Evolutionary conservation across 441 rosid genomes (phyloP), one percentile per base, ranked within the genome.

Genomic region (Breynia disticha): DNA sequence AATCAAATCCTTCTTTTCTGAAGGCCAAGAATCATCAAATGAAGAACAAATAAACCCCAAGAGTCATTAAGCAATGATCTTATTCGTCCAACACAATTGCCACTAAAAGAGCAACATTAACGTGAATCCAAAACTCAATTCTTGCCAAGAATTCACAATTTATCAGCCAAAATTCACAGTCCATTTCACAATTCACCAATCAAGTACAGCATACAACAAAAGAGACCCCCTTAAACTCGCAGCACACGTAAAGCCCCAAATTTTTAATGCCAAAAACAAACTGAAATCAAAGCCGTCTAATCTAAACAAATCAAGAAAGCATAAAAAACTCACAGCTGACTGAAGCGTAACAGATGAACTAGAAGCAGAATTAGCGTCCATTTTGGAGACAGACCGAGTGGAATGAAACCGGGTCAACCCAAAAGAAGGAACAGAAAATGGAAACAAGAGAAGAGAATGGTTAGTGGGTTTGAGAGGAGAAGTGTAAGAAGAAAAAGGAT

Each of bases 251-350:
- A 46, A 39, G 43, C 50, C 20, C 10, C 16, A 18, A 28, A n/a
- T 12, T 50, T 43, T 52, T n/a, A 58, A 52, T 17, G 44, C 28
- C 46, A 6, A 52, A 8, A 7, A n/a, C 1, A 39, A 19, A 48
- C 3, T 48, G 14, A 32, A 51, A 58, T 50, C 4, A 43, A 41
- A 58, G 59, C 49, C 42, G 51, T 3, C 7, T 24, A 24, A 24
- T 24, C 4, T 7, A 7, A 24, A 24, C 32, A 24, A 24, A 3
- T 7, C 32, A 24, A 3, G 32, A 24, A 24, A 43, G 42, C 48
- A 46, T 53, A 63, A 62, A 56, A 52, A 54, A 81, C 86, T 87
- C 79, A 90, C 94, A 54, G 79, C 55, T 53, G 90, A 73, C 16
- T 72, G 79, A 65, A 74, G 66, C 18, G 81, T 59, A 54, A 35